Evolutionary conservation across 2,329 filamentous ascomycete species (phyloP), one percentile per base, ranked within the genome.

Genomic region (Eurotiales sp.): DNA sequence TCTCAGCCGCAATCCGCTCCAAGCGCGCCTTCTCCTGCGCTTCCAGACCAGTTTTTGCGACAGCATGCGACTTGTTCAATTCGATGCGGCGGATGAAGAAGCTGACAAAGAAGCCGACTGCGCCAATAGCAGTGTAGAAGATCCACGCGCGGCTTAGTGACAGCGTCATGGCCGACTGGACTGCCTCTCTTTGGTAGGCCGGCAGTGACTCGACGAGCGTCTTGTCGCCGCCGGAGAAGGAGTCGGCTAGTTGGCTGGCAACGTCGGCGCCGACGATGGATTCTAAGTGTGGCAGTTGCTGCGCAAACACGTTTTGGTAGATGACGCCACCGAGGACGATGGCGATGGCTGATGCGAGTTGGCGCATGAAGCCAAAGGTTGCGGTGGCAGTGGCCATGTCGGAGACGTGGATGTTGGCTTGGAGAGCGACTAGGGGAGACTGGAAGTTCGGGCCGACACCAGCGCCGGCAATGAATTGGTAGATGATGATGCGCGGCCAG

Each of bases 361-460:
- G 79, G 22, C 83, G 77, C 36, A 82, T 65, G 61, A 86, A 86
- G 10, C 74, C 72, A 61, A 83, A 84, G 2, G 81, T 83, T 0
- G 81, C 77, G 0, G 83, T 85, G 12, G 81, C 83, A 2, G 80
- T 78, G 2, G 82, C 83, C 47, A 85, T 80, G 51, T 87, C 83
- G 10, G 74, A 68, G 6, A 77, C 77, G 14, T 75, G 72, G 34
- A 87, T 80, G 11, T 77, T 78, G 3, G 80, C 77, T 59, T 89
- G 86, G 4, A 88, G 75, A 0, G 81, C 80, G 32, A 86, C 78
- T 21, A 86, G 71, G 0, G 82, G 83, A 0, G 79, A 69, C 62
- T 85, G 82, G 64, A 85, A 83, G 61, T 83, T 81, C 32, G 82
- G 78, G 0, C 83, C 83, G 5, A 82, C 75, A 21, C 83, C 84